Base-by-base conservation (phyloP, 768 basidiomycete genomes). In the Auriculariales sp. region DNA sequence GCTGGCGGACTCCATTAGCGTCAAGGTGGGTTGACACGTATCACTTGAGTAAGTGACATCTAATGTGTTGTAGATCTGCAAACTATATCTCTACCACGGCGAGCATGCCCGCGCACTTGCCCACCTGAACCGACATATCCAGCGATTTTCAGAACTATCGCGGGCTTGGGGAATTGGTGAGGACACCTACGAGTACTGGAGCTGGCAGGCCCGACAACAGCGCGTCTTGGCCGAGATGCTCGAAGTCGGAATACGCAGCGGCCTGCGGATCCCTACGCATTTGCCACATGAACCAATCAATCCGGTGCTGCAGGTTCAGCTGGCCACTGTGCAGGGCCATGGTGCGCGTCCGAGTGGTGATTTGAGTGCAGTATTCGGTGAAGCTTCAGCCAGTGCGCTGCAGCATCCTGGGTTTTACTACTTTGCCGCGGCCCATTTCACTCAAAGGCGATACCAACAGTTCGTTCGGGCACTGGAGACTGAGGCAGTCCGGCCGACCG, bases 121-220 rank as follows among this genome's bases (percentile, higher is more conserved):
- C 0, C 83, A 92, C 54, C 83, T 97, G 62, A 83, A 81, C 52
- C 75, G 78, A 11, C 95, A 99, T 59, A 74, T 94, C 53, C 78
- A 81, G 29, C 78, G 78, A 53, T 94, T 95, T 56, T 75, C 81
- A 4, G 88, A 91, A 57, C 78, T 99, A 55, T 85, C 86, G 4
- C 69, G 84, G 17, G 82, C 83, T 1, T 97, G 95, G 94, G 88
- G 89, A 6, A 97, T 97, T 49, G 93, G 92, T 14, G 90, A 93
- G 57, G 88, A 92, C 58, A 95, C 89, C 0, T 97, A 88, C 55
- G 95, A 98, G 61, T 97, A 83, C 60, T 97, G 94, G 94, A 87
- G 86, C 55, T 99, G 93, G 94, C 71, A 92, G 49, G 85, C 89
- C 6, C 71, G 91, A 60, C 92, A 95, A 59, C 80, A 95, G 59